Percentiles rank a stretch among this genome's conserved stretches.
phyloP scores from a whole-genome alignment of 192 early-diverging fungal species.

The Neocallimastix lanati region DNA sequence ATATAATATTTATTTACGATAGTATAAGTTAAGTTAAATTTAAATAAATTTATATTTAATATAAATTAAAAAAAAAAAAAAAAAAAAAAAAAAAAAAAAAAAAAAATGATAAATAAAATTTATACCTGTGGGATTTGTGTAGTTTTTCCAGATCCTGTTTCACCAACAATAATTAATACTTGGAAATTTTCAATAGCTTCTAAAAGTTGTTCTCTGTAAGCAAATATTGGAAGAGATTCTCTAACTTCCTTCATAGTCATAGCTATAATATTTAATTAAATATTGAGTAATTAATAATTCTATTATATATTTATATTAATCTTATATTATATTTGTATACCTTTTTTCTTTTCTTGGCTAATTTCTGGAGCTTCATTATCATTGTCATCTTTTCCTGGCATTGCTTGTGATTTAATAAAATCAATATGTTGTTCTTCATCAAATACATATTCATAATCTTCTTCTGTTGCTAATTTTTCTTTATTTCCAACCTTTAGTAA shows the following conservation, averaged over 20 bases:
- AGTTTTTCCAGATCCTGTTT: constrained; percentile 96
- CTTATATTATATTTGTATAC: constrained; percentile 16
- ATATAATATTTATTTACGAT: too few relatives aligned
- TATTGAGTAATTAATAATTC: neutral
- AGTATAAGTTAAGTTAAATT: too few relatives aligned
- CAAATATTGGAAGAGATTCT: constrained; percentile 81
- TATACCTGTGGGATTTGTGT: constrained; percentile 70
- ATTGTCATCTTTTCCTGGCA: constrained; percentile 28
- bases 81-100: too few relatives aligned
- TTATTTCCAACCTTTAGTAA: constrained; percentile 27
- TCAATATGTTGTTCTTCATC: constrained; percentile 74
- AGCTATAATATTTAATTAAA: constrained; percentile 8
- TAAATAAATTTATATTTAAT: too few relatives aligned
- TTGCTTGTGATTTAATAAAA: constrained; percentile 61
- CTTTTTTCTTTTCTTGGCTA: constrained; percentile 23
- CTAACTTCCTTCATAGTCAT: constrained; percentile 51
- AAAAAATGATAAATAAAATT: too few relatives aligned
- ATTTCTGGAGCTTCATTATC: constrained; percentile 17
- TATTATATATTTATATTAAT: neutral
- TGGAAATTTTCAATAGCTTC: constrained; percentile 67
- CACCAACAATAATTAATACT: constrained; percentile 85
- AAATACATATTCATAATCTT: constrained; percentile 81
- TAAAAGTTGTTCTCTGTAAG: constrained; percentile 64
- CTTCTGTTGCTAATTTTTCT: constrained; percentile 9
- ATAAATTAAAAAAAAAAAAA: too few relatives aligned